These are phyloP conservation scores for Glonium stellatum DNA, from an alignment of 495 filamentous ascomycete genomes.

Conservation along the genomic window DNA sequence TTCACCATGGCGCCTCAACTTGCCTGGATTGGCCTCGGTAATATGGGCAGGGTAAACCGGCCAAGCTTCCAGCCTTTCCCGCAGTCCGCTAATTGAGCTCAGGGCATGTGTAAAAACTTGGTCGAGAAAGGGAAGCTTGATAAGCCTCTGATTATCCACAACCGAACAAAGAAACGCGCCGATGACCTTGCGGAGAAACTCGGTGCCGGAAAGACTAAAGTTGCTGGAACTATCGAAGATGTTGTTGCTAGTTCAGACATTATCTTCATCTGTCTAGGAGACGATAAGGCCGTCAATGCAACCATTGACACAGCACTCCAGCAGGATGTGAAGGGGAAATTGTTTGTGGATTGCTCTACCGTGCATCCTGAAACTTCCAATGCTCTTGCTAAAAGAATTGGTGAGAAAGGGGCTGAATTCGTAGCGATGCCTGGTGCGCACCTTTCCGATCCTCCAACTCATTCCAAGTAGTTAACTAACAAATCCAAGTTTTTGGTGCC, in stretches of 20 bases:
- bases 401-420: constrained; percentile 58
- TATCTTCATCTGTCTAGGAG: constrained; percentile 77
- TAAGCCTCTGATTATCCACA: constrained; percentile 67
- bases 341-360: constrained; percentile 82
- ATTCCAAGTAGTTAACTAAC: not conserved
- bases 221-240: constrained; percentile 54
- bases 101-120: constrained; percentile 86
- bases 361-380: constrained; percentile 79
- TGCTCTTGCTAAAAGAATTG: constrained; percentile 48
- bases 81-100: constrained; percentile 17
- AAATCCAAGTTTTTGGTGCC: constrained; percentile 61
- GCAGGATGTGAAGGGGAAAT: constrained; percentile 54
- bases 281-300: constrained; percentile 62
- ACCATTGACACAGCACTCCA: constrained; percentile 45
- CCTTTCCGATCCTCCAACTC: not conserved
- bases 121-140: constrained; percentile 66
- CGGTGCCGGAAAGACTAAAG: constrained; percentile 48
- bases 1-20: constrained; percentile 53
- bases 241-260: constrained; percentile 64
- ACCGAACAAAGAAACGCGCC: constrained; percentile 49
- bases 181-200: constrained; percentile 35
- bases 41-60: constrained; percentile 72
- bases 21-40: constrained; percentile 82
- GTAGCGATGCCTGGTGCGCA: constrained; percentile 58
- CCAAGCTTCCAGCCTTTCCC: constrained; percentile 7